Evolutionary conservation across 371 early-diverging fungal genomes (phyloP), one percentile per base, ranked within the genome.

Genomic region (Mucor plumbeus): DNA sequence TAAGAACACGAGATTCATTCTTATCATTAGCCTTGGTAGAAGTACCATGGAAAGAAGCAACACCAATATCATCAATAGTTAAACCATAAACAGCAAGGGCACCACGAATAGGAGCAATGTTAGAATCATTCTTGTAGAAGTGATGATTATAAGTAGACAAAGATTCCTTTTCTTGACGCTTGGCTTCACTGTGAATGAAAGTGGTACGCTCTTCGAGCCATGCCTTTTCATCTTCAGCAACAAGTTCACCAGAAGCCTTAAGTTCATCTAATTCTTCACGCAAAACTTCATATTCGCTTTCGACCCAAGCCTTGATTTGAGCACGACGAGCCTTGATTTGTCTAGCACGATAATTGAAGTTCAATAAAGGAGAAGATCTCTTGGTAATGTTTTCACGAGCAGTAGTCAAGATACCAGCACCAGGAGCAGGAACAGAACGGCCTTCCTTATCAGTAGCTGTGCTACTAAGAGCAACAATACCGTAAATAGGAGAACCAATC

Each of bases 1-100:
- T 92, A 57, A 96, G 68, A 5, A 95, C 96, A 53, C 89, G 87
- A 11, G 96, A 93, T 79, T 97, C 98, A 85, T 97, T 98, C 88
- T 91, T 91, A 83, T 98, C 98, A 81, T 98, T 98, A 63, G 97
- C 97, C 81, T 92, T 90, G 72, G 98, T 98, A 21, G 94, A 93
- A 34, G 98, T 98, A 68, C 98, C 98, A 83, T 97, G 98, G 97
- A 97, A 97, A 26, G 96, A 96, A n/a, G 95, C 95, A 44, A 96
- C 94, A 63, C 94, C 93, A 72, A 97, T 92, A 76, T 97, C 98
- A 76, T 97, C 96, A 50, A 97, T 83, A 7, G 94, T 93, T 67
- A 98, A 81, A 53, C 96, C 97, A 76, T 88, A 98, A 14, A 90
- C 88, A 40, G 97, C 95, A 55, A 98, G 86, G 14, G 95, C 92